Conservation (phyloP, 202 grass and related monocot genomes). For the Cymbopogon flexuosus region DNA sequence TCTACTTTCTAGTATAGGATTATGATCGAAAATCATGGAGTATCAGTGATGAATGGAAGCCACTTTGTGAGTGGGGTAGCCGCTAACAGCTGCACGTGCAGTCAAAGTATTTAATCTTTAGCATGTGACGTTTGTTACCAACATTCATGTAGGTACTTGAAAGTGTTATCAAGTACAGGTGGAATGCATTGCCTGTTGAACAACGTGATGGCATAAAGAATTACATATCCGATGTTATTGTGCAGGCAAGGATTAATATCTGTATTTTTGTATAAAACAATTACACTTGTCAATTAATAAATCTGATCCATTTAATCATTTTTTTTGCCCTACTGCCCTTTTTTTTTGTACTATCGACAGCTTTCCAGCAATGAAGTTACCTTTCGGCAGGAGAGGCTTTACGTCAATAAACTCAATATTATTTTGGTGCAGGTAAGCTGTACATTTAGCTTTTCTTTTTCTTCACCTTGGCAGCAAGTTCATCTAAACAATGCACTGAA, state of each 20-base stretch:
- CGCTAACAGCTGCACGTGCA: background rate
- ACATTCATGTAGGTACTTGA: slow-evolving; percentile 71
- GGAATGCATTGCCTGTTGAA: slow-evolving; percentile 89
- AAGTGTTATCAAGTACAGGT: slow-evolving; percentile 99
- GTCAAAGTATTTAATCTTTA: background rate
- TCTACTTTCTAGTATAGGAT: background rate
- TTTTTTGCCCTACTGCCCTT: background rate
- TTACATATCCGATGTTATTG: slow-evolving; percentile 97
- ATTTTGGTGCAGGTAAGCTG: slow-evolving; percentile 92
- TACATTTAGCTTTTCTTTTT: slow-evolving; percentile 16
- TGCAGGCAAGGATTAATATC: slow-evolving; percentile 51
- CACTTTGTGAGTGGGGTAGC: background rate
- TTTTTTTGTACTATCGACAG: slow-evolving; percentile 40
- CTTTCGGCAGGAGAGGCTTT: slow-evolving; percentile 87
- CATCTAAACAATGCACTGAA: background rate
- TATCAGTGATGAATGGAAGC: background rate
- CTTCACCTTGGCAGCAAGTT: background rate
- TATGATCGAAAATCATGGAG: background rate
- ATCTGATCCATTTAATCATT: slow-evolving; percentile 8
- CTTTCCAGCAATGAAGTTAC: slow-evolving; percentile 89
- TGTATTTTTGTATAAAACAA: background rate
- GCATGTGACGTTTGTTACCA: slow-evolving; percentile 25
- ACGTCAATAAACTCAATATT: slow-evolving; percentile 99
- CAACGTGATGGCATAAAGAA: slow-evolving; percentile 99
- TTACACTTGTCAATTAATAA: slow-evolving; percentile 7